Conservation (phyloP, 148 eudicot genomes). For the Camellia lanceoleosa region DNA sequence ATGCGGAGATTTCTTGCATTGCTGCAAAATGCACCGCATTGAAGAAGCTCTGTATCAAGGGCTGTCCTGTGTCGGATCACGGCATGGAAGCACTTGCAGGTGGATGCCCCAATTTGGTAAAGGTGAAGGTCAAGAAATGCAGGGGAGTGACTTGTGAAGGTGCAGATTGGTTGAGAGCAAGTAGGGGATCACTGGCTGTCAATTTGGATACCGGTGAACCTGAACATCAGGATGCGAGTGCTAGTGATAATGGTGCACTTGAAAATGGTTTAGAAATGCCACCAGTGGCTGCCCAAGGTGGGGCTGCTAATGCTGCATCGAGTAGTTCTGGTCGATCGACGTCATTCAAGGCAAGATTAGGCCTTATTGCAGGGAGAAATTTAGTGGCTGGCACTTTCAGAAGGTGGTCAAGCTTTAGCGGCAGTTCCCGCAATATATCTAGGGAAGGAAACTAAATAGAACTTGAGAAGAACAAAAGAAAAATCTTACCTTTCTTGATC, state of each 20-base stretch:
- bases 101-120: constrained; percentile 57
- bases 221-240: constrained; percentile 38
- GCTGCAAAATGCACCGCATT: constrained; percentile 49
- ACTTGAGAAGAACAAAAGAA: too few relatives aligned
- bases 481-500: not conserved
- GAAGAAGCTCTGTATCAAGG: constrained; percentile 59
- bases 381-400: constrained; percentile 44
- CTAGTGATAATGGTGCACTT: constrained; percentile 32
- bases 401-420: constrained; percentile 51
- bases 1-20: constrained; percentile 49
- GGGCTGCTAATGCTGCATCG: constrained; percentile 20
- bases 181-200: constrained; percentile 37
- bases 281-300: constrained; percentile 17
- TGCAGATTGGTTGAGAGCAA: constrained; percentile 46
- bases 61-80: constrained; percentile 51
- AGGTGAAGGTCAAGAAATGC: constrained; percentile 64
- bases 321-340: constrained; percentile 31
- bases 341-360: constrained; percentile 43
- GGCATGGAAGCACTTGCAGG: constrained; percentile 57
- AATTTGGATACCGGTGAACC: constrained; percentile 39
- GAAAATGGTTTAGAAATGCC: constrained; percentile 28
- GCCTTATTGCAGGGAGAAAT: constrained; percentile 38
- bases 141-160: constrained; percentile 44
- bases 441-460: constrained; percentile 10
- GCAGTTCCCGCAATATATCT: constrained; percentile 26